These are phyloP conservation scores for Chaetomidium leptoderma DNA, from an alignment of 495 filamentous ascomycete species.

Conservation along the genomic window DNA sequence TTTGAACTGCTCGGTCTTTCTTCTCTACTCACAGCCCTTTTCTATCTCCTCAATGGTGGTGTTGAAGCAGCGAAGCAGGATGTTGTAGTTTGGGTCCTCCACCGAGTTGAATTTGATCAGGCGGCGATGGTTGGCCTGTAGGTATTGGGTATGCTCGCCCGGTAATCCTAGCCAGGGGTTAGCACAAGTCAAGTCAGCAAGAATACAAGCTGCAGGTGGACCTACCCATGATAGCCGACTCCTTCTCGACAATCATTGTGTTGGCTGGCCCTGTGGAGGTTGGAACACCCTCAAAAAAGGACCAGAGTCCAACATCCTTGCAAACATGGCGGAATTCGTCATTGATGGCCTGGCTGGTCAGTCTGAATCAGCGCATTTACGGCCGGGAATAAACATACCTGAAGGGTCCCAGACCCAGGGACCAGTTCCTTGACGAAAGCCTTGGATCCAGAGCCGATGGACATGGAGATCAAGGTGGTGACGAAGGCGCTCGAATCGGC, in stretches of 20 bases:
- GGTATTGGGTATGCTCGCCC: slow-evolving; percentile 33
- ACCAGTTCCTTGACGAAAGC: slow-evolving; percentile 41
- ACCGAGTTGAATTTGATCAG: slow-evolving; percentile 25
- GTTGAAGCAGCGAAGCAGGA: slow-evolving; percentile 20
- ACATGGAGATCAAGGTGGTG: slow-evolving; percentile 11
- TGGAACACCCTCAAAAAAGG: slow-evolving; percentile 46
- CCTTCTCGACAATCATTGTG: slow-evolving; percentile 34
- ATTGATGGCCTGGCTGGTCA: slow-evolving; percentile 31
- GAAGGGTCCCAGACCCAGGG: slow-evolving; percentile 24
- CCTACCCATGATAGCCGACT: slow-evolving; percentile 37
- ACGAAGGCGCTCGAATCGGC: slow-evolving; percentile 16
- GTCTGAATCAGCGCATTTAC: background rate
- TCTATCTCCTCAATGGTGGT: slow-evolving; percentile 23
- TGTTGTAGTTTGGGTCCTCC: slow-evolving; percentile 25
- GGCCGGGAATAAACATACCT: slow-evolving; percentile 15
- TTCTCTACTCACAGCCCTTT: slow-evolving; percentile 14
- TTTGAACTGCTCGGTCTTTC: background rate
- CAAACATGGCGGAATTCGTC: slow-evolving; percentile 44
- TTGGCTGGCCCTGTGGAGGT: slow-evolving; percentile 32
- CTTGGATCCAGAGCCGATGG: slow-evolving; percentile 24
- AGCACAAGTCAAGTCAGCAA: background rate
- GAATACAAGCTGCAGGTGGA: too few species aligned
- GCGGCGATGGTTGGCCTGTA: slow-evolving; percentile 44
- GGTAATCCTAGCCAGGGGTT: slow-evolving; percentile 24
- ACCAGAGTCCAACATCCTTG: slow-evolving; percentile 32